Conservation (phyloP, 2,329 filamentous ascomycete genomes). For the Alternaria brassicae region DNA sequence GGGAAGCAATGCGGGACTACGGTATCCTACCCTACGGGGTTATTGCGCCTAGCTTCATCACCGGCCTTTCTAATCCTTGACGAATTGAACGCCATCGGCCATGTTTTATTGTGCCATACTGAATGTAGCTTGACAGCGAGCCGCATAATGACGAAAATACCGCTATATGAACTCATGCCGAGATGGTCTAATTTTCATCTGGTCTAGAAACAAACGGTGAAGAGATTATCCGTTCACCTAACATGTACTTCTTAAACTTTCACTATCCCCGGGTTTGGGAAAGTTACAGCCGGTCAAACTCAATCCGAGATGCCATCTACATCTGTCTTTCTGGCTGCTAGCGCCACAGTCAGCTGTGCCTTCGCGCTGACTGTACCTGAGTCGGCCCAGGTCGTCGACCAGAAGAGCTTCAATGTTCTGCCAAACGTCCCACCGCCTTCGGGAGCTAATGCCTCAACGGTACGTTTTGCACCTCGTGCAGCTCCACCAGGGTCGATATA, state of each 20-base stretch:
- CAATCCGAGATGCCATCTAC: conserved; percentile 10
- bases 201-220: neutral
- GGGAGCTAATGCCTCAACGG: conserved; percentile 27
- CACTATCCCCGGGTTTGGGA: neutral
- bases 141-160: conserved; percentile 1
- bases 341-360: conserved; percentile 13
- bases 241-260: neutral
- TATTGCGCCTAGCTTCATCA: conserved; percentile 7
- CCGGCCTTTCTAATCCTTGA: conserved; percentile 1
- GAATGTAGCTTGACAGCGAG: neutral
- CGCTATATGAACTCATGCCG: conserved; percentile 2
- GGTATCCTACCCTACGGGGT: conserved; percentile 5
- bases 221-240: neutral
- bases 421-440: conserved; percentile 26
- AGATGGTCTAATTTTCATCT: neutral
- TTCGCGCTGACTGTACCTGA: conserved; percentile 29
- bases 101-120: neutral
- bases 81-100: neutral
- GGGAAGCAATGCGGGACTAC: neutral
- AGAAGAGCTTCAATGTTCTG: conserved; percentile 33
- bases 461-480: conserved; percentile 10
- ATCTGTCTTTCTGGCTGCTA: conserved; percentile 4
- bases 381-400: conserved; percentile 31
- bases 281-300: neutral
- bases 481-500: neutral